phyloP scores from a whole-genome alignment of 2,329 filamentous ascomycete species.

The Amylocarpus encephaloides region DNA sequence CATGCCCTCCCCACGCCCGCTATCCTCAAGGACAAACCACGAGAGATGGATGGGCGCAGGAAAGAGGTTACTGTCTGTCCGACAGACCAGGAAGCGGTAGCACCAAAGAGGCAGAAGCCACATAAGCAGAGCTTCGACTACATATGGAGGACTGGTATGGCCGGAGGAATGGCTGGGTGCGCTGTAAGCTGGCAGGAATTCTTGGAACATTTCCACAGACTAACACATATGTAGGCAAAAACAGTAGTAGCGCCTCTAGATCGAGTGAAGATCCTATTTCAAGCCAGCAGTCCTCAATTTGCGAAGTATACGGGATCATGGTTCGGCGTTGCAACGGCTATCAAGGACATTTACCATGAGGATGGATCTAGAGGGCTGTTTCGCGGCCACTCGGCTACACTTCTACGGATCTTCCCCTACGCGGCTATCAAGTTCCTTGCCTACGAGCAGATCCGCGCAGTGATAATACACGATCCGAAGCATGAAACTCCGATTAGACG shows the following conservation, averaged over 20 bases:
- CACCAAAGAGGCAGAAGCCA: constrained; percentile 38
- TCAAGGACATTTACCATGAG: constrained; percentile 72
- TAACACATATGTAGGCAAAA: constrained; percentile 61
- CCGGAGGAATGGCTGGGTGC: constrained; percentile 86
- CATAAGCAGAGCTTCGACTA: constrained; percentile 77
- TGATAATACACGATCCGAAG: constrained; percentile 63
- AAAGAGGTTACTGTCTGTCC: constrained; percentile 39
- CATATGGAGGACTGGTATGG: constrained; percentile 72
- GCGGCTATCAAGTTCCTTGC: constrained; percentile 96
- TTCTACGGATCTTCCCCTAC: constrained; percentile 94
- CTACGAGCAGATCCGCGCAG: constrained; percentile 87
- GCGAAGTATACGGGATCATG: constrained; percentile 88
- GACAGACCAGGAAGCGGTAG: constrained; percentile 46
- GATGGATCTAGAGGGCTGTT: constrained; percentile 76
- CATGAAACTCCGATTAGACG: constrained; percentile 78
- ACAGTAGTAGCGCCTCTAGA: constrained; percentile 93
- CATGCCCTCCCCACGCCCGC: constrained; percentile 44
- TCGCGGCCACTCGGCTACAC: constrained; percentile 87
- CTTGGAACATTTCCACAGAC: not conserved
- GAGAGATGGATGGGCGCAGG: constrained; percentile 32
- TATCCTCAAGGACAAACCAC: constrained; percentile 38
- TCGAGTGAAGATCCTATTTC: constrained; percentile 97
- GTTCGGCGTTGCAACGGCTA: constrained; percentile 74
- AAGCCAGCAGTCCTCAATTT: constrained; percentile 90
- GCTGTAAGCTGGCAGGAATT: constrained; percentile 51